Percentiles rank a stretch among this genome's conserved stretches.
phyloP scores from a whole-genome alignment of 2,329 filamentous ascomycete genomes.

The Botrytis pseudocinerea region DNA sequence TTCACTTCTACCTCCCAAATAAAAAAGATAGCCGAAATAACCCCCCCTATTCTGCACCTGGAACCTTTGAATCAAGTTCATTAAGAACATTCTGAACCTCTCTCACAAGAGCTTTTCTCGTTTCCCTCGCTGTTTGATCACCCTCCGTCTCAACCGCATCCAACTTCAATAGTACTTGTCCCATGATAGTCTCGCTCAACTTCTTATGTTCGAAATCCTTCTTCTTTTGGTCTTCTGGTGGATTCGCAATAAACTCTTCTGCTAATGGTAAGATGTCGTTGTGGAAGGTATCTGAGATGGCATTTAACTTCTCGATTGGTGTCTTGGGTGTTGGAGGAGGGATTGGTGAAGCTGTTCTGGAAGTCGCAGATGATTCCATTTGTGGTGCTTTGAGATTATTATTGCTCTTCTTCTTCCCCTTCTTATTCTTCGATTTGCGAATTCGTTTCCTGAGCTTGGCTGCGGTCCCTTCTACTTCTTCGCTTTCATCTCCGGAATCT shows the following conservation, averaged over 20 bases:
- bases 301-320: conserved; percentile 63
- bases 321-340: conserved; percentile 43
- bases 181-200: conserved; percentile 73
- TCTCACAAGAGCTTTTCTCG: conserved; percentile 71
- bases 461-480: conserved; percentile 43
- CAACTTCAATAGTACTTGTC: conserved; percentile 73
- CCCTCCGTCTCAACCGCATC: conserved; percentile 76
- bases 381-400: conserved; percentile 33
- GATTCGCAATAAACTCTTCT: conserved; percentile 58
- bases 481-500: conserved; percentile 48
- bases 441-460: conserved; percentile 34
- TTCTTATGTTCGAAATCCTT: conserved; percentile 72
- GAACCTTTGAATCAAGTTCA: conserved; percentile 53
- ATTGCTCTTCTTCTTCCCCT: conserved; percentile 40
- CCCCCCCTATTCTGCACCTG: background rate
- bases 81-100: conserved; percentile 68
- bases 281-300: conserved; percentile 65
- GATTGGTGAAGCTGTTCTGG: conserved; percentile 36
- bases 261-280: conserved; percentile 66
- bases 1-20: background rate
- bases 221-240: conserved; percentile 67
- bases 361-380: conserved; percentile 39
- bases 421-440: conserved; percentile 47
- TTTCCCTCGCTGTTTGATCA: conserved; percentile 61
- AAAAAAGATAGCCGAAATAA: background rate